Evolutionary conservation across 2,329 filamentous ascomycete species (phyloP).

Genomic region (Aspergillus versicolor): DNA sequence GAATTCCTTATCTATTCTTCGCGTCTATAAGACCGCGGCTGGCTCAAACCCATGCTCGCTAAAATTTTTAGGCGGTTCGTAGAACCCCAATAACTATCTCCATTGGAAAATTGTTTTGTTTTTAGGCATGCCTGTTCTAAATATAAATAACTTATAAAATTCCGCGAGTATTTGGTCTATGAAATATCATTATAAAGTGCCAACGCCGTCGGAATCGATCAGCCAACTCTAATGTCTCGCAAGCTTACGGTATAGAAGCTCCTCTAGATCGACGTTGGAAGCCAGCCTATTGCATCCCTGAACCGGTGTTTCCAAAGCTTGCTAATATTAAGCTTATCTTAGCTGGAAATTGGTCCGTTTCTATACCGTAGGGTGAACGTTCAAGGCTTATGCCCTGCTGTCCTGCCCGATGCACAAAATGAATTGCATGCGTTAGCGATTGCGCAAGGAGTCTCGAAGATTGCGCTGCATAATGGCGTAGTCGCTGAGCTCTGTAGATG

Average conservation of each 20-base stretch:
- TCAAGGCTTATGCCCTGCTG: neutral
- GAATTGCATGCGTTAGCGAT: neutral
- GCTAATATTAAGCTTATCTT: conserved; percentile 6
- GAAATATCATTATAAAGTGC: neutral
- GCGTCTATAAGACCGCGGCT: neutral
- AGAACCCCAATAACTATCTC: neutral
- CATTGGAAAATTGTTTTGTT: neutral
- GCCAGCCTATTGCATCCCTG: neutral
- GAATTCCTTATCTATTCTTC: conserved; percentile 10
- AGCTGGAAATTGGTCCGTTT: neutral
- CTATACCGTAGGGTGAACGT: neutral
- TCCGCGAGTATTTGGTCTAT: neutral
- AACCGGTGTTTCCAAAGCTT: neutral
- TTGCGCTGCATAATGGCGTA: no score
- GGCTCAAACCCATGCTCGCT: neutral
- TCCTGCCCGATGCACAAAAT: neutral
- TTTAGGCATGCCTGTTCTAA: neutral
- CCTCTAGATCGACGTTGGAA: neutral
- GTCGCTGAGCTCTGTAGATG: no score
- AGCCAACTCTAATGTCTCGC: neutral
- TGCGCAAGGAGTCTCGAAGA: no score
- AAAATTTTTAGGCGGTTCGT: neutral
- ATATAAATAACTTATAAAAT: neutral
- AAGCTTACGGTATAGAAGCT: neutral
- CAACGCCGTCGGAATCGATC: neutral